phyloP scores from a whole-genome alignment of 345 rosid species.

The Bretschneidera sinensis region DNA sequence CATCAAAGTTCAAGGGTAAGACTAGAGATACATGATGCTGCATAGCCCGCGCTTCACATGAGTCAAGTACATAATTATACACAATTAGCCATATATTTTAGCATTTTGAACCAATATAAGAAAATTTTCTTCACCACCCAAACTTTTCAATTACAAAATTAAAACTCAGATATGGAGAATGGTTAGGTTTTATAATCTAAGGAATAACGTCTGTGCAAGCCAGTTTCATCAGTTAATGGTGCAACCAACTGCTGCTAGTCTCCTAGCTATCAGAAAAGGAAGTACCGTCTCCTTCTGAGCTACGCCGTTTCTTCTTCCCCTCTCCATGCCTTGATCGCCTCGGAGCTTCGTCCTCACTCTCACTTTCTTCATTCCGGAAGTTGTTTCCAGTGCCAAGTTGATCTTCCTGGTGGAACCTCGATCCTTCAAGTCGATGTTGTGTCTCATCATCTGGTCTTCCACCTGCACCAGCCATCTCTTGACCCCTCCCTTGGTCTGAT shows the following conservation, averaged over 20 bases:
- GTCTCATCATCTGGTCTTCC: slow-evolving; percentile 39
- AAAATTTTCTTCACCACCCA: too few species aligned
- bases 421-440: slow-evolving; percentile 38
- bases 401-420: slow-evolving; percentile 38
- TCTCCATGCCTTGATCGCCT: slow-evolving; percentile 96
- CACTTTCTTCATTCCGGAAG: slow-evolving; percentile 68
- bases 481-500: slow-evolving; percentile 49
- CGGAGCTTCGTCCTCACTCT: slow-evolving; percentile 93
- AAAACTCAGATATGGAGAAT: too few species aligned
- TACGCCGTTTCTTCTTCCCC: slow-evolving; percentile 66
- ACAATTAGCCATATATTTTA: too few species aligned
- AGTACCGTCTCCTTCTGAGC: slow-evolving; percentile 27
- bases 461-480: slow-evolving; percentile 32
- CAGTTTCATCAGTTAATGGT: too few species aligned
- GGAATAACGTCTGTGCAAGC: too few species aligned
- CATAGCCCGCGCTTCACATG: too few species aligned
- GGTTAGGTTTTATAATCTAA: too few species aligned
- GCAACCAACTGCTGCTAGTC: background rate
- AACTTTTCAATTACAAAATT: too few species aligned
- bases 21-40: too few species aligned
- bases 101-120: too few species aligned
- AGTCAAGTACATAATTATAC: too few species aligned
- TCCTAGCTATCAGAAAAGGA: background rate
- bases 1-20: too few species aligned
- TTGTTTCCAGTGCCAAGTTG: slow-evolving; percentile 47